Percentiles rank a stretch among this genome's conserved stretches.
Evolutionary conservation across 1,139 yeast species (phyloP).

Genomic region (Wickerhamomyces sp.): DNA sequence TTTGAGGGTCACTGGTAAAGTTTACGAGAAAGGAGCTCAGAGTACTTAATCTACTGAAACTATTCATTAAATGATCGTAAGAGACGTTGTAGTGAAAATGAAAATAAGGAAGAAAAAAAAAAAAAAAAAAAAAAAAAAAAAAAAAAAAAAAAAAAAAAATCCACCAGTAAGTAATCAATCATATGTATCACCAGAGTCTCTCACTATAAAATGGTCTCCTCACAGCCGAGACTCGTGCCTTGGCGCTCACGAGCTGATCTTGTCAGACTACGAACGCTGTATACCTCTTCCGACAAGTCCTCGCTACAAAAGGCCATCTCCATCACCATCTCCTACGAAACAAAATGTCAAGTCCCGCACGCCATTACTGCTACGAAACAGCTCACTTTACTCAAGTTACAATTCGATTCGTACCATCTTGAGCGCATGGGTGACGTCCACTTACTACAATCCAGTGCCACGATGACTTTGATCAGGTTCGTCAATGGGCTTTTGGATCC

Average conservation of each 20-base stretch:
- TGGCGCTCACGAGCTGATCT: constrained; percentile 52
- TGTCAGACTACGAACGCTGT: constrained; percentile 49
- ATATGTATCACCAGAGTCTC: too few relatives aligned
- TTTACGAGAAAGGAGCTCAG: too few relatives aligned
- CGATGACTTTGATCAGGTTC: constrained; percentile 79
- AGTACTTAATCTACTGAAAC: too few relatives aligned
- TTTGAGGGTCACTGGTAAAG: constrained; percentile 17
- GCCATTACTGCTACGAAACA: constrained; percentile 36
- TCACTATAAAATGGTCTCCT: too few relatives aligned
- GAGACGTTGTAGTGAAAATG: too few relatives aligned
- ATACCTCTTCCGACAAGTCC: constrained; percentile 37
- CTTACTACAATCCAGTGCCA: constrained; percentile 43
- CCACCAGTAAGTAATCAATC: too few relatives aligned
- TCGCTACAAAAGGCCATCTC: constrained; percentile 45
- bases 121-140: too few relatives aligned
- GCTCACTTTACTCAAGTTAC: constrained; percentile 28
- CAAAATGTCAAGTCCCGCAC: constrained; percentile 71
- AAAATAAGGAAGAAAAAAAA: too few relatives aligned
- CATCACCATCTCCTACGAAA: constrained; percentile 54
- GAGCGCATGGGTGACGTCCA: neutral
- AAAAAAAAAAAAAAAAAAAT: too few relatives aligned
- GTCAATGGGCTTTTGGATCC: constrained; percentile 93
- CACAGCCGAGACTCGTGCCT: constrained; percentile 47
- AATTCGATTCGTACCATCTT: neutral
- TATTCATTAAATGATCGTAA: too few relatives aligned